Percentiles rank a stretch among this genome's conserved stretches.
Evolutionary conservation across 2,329 filamentous ascomycete species (phyloP).

Genomic region (Xylariaceae sp.): DNA sequence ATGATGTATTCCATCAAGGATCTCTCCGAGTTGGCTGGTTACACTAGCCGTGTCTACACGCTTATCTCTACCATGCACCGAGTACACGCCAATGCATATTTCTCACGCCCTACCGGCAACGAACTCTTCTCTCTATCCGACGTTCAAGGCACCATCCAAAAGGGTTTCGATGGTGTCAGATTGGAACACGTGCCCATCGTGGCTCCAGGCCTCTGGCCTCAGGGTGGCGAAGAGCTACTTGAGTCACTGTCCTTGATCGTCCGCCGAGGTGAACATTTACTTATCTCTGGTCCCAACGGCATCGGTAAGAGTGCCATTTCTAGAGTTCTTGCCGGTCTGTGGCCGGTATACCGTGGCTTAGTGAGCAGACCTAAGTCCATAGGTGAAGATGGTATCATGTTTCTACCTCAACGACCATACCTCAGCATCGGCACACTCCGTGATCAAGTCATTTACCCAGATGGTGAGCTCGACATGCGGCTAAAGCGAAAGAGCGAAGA

Average conservation of each 20-base stretch:
- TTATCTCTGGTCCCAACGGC: constrained; percentile 93
- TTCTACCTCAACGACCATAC: constrained; percentile 90
- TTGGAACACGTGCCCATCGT: constrained; percentile 92
- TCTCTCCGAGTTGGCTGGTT: constrained; percentile 88
- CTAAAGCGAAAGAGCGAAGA: constrained; percentile 72
- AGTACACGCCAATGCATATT: constrained; percentile 87
- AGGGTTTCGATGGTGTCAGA: constrained; percentile 89
- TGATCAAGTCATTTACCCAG: constrained; percentile 97
- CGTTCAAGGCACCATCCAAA: constrained; percentile 88
- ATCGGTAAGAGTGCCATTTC: constrained; percentile 88
- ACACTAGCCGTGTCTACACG: constrained; percentile 93
- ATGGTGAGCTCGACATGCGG: constrained; percentile 91
- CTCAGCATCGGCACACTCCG: constrained; percentile 87
- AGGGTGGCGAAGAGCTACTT: constrained; percentile 86
- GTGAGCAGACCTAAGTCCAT: constrained; percentile 79
- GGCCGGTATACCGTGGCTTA: constrained; percentile 89
- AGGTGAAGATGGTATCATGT: constrained; percentile 94
- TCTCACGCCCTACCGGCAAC: constrained; percentile 59
- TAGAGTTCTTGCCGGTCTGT: constrained; percentile 83
- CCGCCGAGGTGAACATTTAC: constrained; percentile 82
- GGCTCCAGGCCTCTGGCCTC: constrained; percentile 81
- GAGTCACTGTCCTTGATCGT: constrained; percentile 87
- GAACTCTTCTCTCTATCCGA: constrained; percentile 89
- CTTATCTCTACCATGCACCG: constrained; percentile 92
- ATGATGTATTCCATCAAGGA: constrained; percentile 99